These are phyloP conservation scores for Citrus mangshanensis DNA, from an alignment of 345 rosid species.

Conservation along the genomic window DNA sequence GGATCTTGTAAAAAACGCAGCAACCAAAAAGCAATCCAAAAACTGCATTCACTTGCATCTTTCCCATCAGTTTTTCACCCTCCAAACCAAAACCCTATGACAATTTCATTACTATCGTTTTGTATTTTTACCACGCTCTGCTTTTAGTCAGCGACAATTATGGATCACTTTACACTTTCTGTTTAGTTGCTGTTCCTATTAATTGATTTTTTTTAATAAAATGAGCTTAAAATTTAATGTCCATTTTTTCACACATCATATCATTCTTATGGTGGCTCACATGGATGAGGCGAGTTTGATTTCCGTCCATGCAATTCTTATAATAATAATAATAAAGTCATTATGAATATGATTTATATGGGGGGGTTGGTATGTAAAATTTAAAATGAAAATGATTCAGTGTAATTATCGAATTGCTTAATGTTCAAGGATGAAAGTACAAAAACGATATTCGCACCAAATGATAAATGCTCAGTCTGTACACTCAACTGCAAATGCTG, in stretches of 20 bases:
- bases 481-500: too few species aligned
- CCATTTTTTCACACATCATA: not conserved
- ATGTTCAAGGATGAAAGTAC: not conserved
- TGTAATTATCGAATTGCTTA: not conserved
- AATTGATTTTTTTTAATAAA: not conserved
- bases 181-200: too few species aligned
- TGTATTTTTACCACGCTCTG: not conserved
- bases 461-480: too few species aligned
- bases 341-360: too few species aligned
- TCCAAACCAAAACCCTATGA: not conserved
- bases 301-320: not conserved
- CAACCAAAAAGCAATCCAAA: constrained; percentile 8
- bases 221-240: not conserved
- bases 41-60: not conserved
- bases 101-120: not conserved
- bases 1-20: constrained; percentile 13
- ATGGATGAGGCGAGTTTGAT: not conserved
- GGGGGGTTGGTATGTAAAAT: not conserved
- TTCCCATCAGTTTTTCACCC: not conserved
- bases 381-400: not conserved
- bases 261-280: not conserved
- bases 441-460: too few species aligned
- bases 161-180: not conserved
- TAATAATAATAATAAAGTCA: too few species aligned
- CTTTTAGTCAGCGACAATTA: not conserved